These are phyloP conservation scores for Russula sp. DNA, from an alignment of 768 basidiomycete genomes.

Conservation along the genomic window DNA sequence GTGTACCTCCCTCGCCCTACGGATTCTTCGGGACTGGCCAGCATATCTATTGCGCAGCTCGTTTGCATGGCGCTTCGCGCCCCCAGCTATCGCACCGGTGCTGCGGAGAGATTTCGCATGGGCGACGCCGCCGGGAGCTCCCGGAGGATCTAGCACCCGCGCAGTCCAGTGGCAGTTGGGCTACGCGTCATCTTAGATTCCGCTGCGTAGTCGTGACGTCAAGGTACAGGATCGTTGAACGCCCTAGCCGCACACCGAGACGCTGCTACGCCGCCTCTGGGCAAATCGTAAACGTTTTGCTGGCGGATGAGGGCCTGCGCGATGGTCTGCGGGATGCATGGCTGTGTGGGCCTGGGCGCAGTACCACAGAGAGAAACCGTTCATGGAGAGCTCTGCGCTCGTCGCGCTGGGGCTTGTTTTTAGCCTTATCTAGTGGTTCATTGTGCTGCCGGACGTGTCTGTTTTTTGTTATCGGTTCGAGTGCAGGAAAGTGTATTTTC, in stretches of 20 bases:
- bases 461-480: no score
- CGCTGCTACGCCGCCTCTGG: constrained; percentile 45
- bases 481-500: no score
- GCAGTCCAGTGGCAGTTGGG: constrained; percentile 44
- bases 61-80: constrained; percentile 48
- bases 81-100: constrained; percentile 41
- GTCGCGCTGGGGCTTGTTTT: not conserved
- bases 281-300: constrained; percentile 26
- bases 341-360: constrained; percentile 54
- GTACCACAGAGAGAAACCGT: not conserved
- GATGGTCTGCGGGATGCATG: constrained; percentile 48
- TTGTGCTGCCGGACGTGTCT: not conserved
- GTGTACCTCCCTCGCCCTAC: constrained; percentile 59
- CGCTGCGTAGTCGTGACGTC: constrained; percentile 46
- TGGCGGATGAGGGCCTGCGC: constrained; percentile 24
- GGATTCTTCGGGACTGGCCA: constrained; percentile 37
- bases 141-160: constrained; percentile 38
- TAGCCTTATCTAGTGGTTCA: not conserved
- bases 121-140: constrained; percentile 72
- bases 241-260: constrained; percentile 56
- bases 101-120: constrained; percentile 49
- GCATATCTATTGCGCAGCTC: constrained; percentile 53
- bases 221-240: constrained; percentile 60
- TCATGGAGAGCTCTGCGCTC: not conserved
- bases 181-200: constrained; percentile 42